Conservation (phyloP, 2,329 filamentous ascomycete species). For the Eutypella sp. region DNA sequence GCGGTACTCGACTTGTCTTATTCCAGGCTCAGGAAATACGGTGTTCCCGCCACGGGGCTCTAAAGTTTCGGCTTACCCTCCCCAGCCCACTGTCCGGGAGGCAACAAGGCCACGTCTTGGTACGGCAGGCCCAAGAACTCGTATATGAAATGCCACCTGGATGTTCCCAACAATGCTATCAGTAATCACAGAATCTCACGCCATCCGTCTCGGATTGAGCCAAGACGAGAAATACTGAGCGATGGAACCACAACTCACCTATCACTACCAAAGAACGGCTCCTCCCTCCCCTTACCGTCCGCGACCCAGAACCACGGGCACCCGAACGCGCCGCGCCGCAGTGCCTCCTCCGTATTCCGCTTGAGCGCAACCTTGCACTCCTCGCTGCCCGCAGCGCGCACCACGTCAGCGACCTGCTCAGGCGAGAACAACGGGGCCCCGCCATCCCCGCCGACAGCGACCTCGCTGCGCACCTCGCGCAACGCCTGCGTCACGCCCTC, state of each 20-base stretch:
- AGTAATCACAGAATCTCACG: no score
- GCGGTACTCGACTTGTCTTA: no score
- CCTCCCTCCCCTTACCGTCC: conserved; percentile 50
- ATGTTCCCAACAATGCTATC: not conserved
- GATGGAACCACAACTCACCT: conserved; percentile 39
- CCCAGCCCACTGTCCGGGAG: conserved; percentile 12
- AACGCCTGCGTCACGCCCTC: conserved; percentile 12
- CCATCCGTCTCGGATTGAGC: no score
- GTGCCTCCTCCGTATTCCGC: conserved; percentile 53
- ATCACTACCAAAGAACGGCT: conserved; percentile 76
- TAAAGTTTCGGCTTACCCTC: conserved; percentile 29
- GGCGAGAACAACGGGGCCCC: conserved; percentile 41
- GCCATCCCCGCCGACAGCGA: conserved; percentile 6
- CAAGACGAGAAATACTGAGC: no score
- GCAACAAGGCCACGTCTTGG: conserved; percentile 45
- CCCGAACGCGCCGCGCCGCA: conserved; percentile 67
- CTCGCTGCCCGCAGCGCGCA: conserved; percentile 45
- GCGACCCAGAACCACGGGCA: conserved; percentile 71
- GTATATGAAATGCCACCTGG: conserved; percentile 64
- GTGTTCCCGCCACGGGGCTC: no score
- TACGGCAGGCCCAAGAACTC: conserved; percentile 58
- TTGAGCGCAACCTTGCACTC: conserved; percentile 44
- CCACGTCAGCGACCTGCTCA: conserved; percentile 49
- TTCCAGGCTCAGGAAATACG: no score
- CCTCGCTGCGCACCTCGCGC: conserved; percentile 7